Evolutionary conservation across 2,329 filamentous ascomycete genomes (phyloP), one percentile per base, ranked within the genome.

Genomic region (Aureobasidium sp.): DNA sequence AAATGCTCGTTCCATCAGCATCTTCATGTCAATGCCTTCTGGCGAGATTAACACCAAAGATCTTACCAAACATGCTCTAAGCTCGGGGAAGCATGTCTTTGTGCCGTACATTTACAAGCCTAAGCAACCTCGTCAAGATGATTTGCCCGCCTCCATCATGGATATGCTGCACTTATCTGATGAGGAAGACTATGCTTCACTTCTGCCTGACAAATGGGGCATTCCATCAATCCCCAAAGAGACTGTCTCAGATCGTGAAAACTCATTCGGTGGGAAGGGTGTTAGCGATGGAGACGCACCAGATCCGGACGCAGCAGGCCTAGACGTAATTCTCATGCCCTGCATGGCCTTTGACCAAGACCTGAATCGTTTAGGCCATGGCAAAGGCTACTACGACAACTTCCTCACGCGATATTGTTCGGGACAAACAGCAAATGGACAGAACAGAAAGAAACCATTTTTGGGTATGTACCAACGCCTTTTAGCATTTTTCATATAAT

Each of bases 371-470:
- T 82, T 97, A 24, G 94, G 94, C 44, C 94, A 99, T 75, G 94
- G 94, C 62, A 96, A 91, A 75, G 94, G 94, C 36, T 99, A 96
- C 77, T 99, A 99, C 79, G 94, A 99, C 78, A 89, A 87, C 74
- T 99, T 96, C 75, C 77, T 99, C 71, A 84, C 87, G 70, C 85
- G 87, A 68, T 96, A 92, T 82, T 74, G 69, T 68, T 69, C 50
- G 59, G 64, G 51, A 59, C 27, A 51, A 15, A 57, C 34, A 51
- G 64, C 69, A 65, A 66, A 69, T 65, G 67, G 69, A 65, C 66
- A 67, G 70, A 69, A 67, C 66, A 66, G 69, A 53, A 74, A 73
- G 66, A 83, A 82, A 77, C 83, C 82, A 68, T 80, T 82, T 77
- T 81, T 86, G 68, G 82, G 84, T 87, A 76, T 77, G 80, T 67